Percentiles rank a stretch among this genome's conserved stretches.
phyloP scores from a whole-genome alignment of 257 asterid species.

The Thymus quinquecostatus region DNA sequence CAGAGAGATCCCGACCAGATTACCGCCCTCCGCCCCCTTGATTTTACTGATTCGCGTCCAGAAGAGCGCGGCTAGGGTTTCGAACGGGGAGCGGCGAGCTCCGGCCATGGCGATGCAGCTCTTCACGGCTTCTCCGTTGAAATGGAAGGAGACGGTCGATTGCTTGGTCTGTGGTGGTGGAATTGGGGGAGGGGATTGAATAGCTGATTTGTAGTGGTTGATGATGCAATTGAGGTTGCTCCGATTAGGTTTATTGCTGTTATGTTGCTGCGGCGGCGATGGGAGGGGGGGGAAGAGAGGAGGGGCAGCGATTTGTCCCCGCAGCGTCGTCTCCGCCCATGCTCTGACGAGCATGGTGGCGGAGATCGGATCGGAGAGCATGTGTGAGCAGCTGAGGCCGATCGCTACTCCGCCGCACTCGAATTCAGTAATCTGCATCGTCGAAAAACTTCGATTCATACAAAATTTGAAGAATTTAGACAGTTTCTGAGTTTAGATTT shows the following conservation, averaged over 20 bases:
- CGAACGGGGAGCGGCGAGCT: conserved; percentile 41
- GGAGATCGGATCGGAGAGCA: conserved; percentile 54
- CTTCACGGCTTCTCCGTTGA: conserved; percentile 45
- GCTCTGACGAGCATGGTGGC: conserved; percentile 56
- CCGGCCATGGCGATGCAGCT: conserved; percentile 46
- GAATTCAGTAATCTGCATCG: conserved; percentile 59
- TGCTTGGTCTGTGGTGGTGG: conserved; percentile 16
- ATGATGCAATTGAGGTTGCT: conserved; percentile 25
- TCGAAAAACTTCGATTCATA: background rate
- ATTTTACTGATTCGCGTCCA: conserved; percentile 53
- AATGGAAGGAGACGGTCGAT: conserved; percentile 41
- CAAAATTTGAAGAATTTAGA: background rate
- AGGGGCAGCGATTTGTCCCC: conserved; percentile 40
- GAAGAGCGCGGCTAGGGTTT: conserved; percentile 51
- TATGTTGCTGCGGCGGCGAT: conserved; percentile 19
- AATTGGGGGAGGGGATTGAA: conserved; percentile 27
- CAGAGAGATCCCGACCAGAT: conserved; percentile 39
- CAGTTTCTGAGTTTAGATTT: background rate
- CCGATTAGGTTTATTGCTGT: background rate
- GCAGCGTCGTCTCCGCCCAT: conserved; percentile 57
- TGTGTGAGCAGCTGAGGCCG: conserved; percentile 69
- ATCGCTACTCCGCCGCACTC: conserved; percentile 65
- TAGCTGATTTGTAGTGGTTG: conserved; percentile 43
- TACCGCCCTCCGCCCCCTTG: conserved; percentile 33
- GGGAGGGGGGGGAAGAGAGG: conserved; percentile 55